Evolutionary conservation across 2,329 filamentous ascomycete species (phyloP).

Genomic region (Ophiostoma populinum): DNA sequence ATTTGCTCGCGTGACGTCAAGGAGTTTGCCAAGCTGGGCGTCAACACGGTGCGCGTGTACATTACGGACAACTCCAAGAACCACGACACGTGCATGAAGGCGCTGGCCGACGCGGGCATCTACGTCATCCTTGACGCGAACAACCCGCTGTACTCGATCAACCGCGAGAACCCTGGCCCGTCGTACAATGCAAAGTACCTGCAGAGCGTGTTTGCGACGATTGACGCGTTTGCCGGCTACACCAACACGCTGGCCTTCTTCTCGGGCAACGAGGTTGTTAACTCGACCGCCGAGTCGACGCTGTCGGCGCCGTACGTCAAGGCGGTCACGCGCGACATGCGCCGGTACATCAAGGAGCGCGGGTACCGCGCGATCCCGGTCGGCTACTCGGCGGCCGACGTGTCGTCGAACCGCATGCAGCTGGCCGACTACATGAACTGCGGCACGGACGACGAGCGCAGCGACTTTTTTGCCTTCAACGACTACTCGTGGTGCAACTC

Average conservation of each 20-base stretch:
- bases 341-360: conserved; percentile 47
- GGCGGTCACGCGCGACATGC: conserved; percentile 61
- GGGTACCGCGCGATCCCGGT: conserved; percentile 52
- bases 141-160: conserved; percentile 75
- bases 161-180: conserved; percentile 50
- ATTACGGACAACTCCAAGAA: conserved; percentile 70
- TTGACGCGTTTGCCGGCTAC: conserved; percentile 70
- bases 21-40: conserved; percentile 67
- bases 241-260: conserved; percentile 78
- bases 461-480: conserved; percentile 81
- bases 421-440: conserved; percentile 91
- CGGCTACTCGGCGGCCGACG: conserved; percentile 64
- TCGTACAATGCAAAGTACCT: conserved; percentile 85
- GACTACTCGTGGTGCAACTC: conserved; percentile 79
- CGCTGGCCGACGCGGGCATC: conserved; percentile 68
- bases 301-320: conserved; percentile 57
- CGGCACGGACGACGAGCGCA: conserved; percentile 64
- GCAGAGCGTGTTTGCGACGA: conserved; percentile 69
- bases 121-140: conserved; percentile 88
- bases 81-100: conserved; percentile 75
- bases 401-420: conserved; percentile 69
- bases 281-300: conserved; percentile 45
- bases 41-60: conserved; percentile 89
- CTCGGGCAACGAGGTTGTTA: conserved; percentile 68
- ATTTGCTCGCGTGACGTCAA: conserved; percentile 65